Evolutionary conservation across 2,329 filamentous ascomycete species (phyloP).

Genomic region (Alternaria tenuissima): DNA sequence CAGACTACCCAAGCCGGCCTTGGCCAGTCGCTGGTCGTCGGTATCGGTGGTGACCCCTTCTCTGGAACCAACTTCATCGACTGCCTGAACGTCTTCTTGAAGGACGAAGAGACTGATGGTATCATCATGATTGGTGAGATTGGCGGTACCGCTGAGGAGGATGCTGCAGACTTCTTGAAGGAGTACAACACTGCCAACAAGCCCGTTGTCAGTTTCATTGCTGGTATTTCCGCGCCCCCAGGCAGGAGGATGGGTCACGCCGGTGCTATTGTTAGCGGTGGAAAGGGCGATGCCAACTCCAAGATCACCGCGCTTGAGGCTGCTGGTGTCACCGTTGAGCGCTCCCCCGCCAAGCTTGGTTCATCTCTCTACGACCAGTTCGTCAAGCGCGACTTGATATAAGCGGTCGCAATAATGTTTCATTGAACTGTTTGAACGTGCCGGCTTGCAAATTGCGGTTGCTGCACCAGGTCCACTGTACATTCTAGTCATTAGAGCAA

Average conservation of each 20-base stretch:
- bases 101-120: constrained; percentile 95
- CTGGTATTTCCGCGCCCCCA: constrained; percentile 95
- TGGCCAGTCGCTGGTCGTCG: constrained; percentile 96
- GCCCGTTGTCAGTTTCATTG: constrained; percentile 97
- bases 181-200: constrained; percentile 91
- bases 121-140: constrained; percentile 99
- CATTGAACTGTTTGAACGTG: constrained; percentile 27
- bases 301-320: constrained; percentile 96
- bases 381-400: constrained; percentile 94
- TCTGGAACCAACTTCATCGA: constrained; percentile 99
- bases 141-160: constrained; percentile 95
- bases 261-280: constrained; percentile 95
- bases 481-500: constrained; percentile 49
- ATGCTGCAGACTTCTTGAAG: constrained; percentile 95
- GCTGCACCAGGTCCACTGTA: constrained; percentile 40
- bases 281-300: constrained; percentile 96
- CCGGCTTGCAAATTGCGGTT: constrained; percentile 29
- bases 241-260: constrained; percentile 98
- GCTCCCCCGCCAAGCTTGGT: constrained; percentile 79
- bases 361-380: constrained; percentile 96
- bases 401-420: constrained; percentile 51
- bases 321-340: constrained; percentile 95
- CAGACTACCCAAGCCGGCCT: constrained; percentile 97
- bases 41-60: constrained; percentile 98
- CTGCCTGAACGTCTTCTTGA: constrained; percentile 95